These are phyloP conservation scores for Tuber microsphaerosporum DNA, from an alignment of 495 filamentous ascomycete genomes.

Conservation along the genomic window DNA sequence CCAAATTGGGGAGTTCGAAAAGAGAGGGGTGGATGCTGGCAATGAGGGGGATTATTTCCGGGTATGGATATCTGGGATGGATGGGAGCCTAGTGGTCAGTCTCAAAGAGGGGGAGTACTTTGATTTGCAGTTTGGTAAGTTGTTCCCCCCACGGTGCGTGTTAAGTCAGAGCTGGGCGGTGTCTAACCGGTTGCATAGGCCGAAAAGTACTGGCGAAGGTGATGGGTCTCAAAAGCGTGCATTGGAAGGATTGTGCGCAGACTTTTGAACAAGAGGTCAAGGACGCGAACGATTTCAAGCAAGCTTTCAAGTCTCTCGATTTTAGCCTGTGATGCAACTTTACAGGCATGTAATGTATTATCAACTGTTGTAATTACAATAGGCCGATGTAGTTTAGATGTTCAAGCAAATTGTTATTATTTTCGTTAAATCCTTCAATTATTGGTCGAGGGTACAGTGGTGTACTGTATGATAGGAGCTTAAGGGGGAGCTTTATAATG, in stretches of 20 bases:
- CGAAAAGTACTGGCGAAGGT: slow-evolving; percentile 81
- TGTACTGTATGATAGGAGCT: background rate
- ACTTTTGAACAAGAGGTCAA: slow-evolving; percentile 64
- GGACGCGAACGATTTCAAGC: slow-evolving; percentile 74
- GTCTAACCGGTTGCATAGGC: slow-evolving; percentile 42
- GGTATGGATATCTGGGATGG: slow-evolving; percentile 65
- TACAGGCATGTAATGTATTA: background rate
- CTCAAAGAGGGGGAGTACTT: slow-evolving; percentile 50
- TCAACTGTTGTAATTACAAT: background rate
- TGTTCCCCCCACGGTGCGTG: background rate
- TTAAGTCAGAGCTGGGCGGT: slow-evolving; percentile 23
- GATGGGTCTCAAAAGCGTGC: slow-evolving; percentile 59
- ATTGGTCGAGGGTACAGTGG: background rate
- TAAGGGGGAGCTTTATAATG: background rate
- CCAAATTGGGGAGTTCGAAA: slow-evolving; percentile 36
- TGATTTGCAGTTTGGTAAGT: slow-evolving; percentile 52
- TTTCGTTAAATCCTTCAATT: background rate
- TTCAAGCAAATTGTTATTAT: background rate
- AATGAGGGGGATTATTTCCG: slow-evolving; percentile 69
- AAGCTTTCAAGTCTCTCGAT: slow-evolving; percentile 79
- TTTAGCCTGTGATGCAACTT: slow-evolving; percentile 48
- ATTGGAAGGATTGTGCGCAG: slow-evolving; percentile 81
- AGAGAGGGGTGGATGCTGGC: slow-evolving; percentile 38
- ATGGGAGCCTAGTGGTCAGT: slow-evolving; percentile 46
- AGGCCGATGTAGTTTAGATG: background rate